phyloP scores from a whole-genome alignment of 169 alveolate genomes.

The Cryptosporidium andersoni region DNA sequence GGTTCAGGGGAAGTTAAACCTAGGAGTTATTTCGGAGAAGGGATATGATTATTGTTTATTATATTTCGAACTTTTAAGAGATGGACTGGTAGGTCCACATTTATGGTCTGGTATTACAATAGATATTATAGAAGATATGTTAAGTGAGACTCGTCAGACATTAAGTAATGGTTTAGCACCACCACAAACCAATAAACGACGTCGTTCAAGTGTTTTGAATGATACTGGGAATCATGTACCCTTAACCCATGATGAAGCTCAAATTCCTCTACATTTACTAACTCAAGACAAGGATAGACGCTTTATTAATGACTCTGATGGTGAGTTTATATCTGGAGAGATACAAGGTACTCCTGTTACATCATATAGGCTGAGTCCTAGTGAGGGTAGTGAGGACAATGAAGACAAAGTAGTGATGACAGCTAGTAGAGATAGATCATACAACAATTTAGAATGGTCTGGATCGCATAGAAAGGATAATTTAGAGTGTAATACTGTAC shows the following conservation, averaged over 20 bases:
- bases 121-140: slow-evolving; percentile 14
- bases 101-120: slow-evolving; percentile 46
- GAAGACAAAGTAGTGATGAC: slow-evolving; percentile 11
- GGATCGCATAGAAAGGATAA: no score
- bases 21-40: slow-evolving; percentile 61
- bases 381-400: slow-evolving; percentile 15
- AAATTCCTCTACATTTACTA: slow-evolving; percentile 35
- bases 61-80: slow-evolving; percentile 59
- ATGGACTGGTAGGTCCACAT: slow-evolving; percentile 37
- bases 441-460: slow-evolving; percentile 20
- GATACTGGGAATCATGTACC: slow-evolving; percentile 1
- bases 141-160: slow-evolving; percentile 42
- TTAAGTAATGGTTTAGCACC: slow-evolving; percentile 27
- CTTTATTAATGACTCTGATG: slow-evolving; percentile 2
- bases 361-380: slow-evolving; percentile 7
- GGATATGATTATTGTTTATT: slow-evolving; percentile 66
- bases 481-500: slow-evolving; percentile 22
- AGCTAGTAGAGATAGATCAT: slow-evolving; percentile 5
- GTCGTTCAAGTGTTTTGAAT: neutral
- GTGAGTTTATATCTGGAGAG: slow-evolving; percentile 2
- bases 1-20: slow-evolving; percentile 63
- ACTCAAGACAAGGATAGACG: slow-evolving; percentile 4
- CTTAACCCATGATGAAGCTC: slow-evolving; percentile 8
- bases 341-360: slow-evolving; percentile 31
- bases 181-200: slow-evolving; percentile 30